A percentile compares a stretch with the other conserved stretches of the same genome.
Conservation (phyloP, 78 protist species). For the Anaeramoeba flamelloides region DNA sequence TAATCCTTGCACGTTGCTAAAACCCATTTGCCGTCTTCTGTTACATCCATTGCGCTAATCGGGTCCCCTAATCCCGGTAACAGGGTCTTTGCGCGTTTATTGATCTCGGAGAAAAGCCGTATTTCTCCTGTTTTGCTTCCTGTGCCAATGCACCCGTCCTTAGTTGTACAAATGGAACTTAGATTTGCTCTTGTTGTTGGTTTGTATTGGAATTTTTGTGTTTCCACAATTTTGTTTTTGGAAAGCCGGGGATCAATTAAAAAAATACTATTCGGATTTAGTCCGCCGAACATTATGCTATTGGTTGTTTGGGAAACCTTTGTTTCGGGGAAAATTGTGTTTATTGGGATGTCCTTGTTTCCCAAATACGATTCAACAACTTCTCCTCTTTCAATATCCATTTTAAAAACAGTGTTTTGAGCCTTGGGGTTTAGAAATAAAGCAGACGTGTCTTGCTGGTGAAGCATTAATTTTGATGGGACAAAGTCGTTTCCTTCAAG, state of each 20-base stretch:
- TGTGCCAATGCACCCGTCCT: background rate
- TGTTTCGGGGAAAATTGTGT: background rate
- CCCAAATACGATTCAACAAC: background rate
- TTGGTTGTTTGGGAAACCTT: background rate
- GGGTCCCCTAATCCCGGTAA: slow-evolving; percentile 3
- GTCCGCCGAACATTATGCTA: background rate
- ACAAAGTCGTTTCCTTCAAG: background rate
- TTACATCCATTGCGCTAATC: background rate
- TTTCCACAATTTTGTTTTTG: background rate
- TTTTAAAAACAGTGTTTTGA: background rate
- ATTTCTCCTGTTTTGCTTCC: background rate
- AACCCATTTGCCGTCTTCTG: slow-evolving; percentile 7
- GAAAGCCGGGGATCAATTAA: background rate
- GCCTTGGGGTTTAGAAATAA: background rate
- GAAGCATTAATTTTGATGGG: background rate
- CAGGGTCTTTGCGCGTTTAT: background rate
- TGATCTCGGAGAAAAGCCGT: background rate
- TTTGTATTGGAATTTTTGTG: background rate
- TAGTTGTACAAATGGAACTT: background rate
- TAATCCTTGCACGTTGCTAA: background rate
- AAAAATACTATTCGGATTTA: background rate
- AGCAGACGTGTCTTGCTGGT: background rate
- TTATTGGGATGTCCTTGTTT: background rate
- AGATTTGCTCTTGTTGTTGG: background rate
- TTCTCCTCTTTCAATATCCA: slow-evolving; percentile 4